These are phyloP conservation scores for Nitzschia palea DNA, from an alignment of 108 stramenopile genomes.

Conservation along the genomic window DNA sequence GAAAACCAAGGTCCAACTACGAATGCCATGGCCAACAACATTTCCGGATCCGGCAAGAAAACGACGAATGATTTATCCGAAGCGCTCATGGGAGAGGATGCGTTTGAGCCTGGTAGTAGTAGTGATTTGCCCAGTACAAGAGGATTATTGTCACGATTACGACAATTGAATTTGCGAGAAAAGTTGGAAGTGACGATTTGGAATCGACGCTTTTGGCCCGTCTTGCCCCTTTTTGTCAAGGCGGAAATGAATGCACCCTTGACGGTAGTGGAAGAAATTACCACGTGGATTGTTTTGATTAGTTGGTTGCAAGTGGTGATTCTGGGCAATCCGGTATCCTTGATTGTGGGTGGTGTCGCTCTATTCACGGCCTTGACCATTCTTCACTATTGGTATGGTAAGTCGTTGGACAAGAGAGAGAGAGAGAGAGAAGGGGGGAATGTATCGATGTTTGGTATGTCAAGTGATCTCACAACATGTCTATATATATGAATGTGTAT, in stretches of 20 bases:
- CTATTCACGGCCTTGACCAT: slow-evolving; percentile 14
- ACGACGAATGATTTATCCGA: not conserved
- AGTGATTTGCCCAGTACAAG: not conserved
- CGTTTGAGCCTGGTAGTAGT: not conserved
- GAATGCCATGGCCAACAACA: too few species aligned
- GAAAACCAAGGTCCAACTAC: too few species aligned
- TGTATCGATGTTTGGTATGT: not conserved
- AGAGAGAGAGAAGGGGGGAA: too few species aligned
- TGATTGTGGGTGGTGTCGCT: slow-evolving; percentile 10
- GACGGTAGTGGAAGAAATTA: slow-evolving; percentile 3
- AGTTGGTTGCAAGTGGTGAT: slow-evolving; percentile 4
- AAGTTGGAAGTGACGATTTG: not conserved
- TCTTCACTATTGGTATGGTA: slow-evolving; percentile 25
- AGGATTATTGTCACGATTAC: not conserved
- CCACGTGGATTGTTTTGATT: slow-evolving; percentile 8
- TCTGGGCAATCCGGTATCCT: not conserved
- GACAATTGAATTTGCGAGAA: not conserved
- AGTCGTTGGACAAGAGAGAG: too few species aligned
- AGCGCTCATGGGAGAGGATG: not conserved
- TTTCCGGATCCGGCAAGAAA: too few species aligned
- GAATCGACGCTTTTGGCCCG: slow-evolving; percentile 1
- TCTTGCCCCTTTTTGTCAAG: slow-evolving; percentile 17
- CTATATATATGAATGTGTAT: not conserved
- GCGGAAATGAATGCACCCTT: slow-evolving; percentile 14
- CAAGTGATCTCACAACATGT: not conserved